phyloP scores from a whole-genome alignment of 164 flowering plant genomes.

The Magnolia sinica region DNA sequence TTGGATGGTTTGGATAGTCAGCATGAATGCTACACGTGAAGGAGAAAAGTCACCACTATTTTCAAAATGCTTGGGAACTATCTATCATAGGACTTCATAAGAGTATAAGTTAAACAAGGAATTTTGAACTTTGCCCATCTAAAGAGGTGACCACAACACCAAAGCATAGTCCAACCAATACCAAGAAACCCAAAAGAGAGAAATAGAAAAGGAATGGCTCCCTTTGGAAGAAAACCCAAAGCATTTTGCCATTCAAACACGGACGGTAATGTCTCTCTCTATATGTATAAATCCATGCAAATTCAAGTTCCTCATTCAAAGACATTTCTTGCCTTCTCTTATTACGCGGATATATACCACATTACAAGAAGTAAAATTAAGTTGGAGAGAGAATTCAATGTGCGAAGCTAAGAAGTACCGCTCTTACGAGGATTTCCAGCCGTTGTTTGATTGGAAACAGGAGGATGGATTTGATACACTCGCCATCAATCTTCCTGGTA shows the following conservation, averaged over 20 bases:
- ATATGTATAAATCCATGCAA: background rate
- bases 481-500: background rate
- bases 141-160: background rate
- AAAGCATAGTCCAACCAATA: background rate
- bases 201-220: background rate
- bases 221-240: background rate
- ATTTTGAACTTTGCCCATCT: background rate
- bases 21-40: no score
- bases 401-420: background rate
- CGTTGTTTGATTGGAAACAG: background rate
- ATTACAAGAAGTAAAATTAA: no score
- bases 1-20: no score
- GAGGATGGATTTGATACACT: background rate
- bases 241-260: background rate
- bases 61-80: no score
- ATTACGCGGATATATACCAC: background rate
- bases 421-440: background rate
- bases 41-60: no score
- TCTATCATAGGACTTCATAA: no score
- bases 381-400: background rate
- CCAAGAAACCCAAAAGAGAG: background rate
- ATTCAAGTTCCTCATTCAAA: background rate
- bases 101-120: background rate
- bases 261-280: background rate
- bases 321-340: background rate